phyloP scores from a whole-genome alignment of 352 stramenopile genomes.

The Globisporangium solare region DNA sequence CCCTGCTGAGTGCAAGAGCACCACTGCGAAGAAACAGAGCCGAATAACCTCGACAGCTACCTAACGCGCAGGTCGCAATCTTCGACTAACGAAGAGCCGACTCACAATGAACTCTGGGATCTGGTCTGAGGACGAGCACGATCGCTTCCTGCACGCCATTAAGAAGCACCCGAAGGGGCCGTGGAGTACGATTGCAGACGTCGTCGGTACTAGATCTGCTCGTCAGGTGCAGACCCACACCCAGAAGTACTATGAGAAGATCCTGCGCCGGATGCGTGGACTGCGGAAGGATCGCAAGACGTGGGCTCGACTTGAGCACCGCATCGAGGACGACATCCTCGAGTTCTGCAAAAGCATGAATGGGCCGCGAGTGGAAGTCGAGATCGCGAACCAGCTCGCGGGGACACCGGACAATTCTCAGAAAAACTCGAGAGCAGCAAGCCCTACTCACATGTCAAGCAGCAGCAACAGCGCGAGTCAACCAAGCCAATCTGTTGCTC shows the following conservation, averaged over 20 bases:
- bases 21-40: no score
- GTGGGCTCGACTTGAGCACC: conserved; percentile 44
- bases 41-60: no score
- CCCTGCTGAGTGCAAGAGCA: no score
- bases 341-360: neutral
- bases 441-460: no score
- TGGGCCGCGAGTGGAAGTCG: no score
- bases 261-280: conserved; percentile 49
- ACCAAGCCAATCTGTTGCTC: no score
- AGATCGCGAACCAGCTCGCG: no score
- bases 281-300: conserved; percentile 56
- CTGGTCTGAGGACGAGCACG: conserved; percentile 34
- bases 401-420: no score
- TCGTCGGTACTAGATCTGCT: conserved; percentile 31
- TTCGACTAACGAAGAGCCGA: no score
- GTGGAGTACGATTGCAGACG: conserved; percentile 25
- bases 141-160: conserved; percentile 27
- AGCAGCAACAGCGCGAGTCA: no score
- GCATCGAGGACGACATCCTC: conserved; percentile 37
- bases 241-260: conserved; percentile 73
- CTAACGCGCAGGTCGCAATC: no score
- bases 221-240: conserved; percentile 63
- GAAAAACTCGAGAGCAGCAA: no score
- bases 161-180: conserved; percentile 21
- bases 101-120: conserved; percentile 1